Evolutionary conservation across 768 basidiomycete species (phyloP), one percentile per base, ranked within the genome.

Genomic region (Glaciozyma antarctica): DNA sequence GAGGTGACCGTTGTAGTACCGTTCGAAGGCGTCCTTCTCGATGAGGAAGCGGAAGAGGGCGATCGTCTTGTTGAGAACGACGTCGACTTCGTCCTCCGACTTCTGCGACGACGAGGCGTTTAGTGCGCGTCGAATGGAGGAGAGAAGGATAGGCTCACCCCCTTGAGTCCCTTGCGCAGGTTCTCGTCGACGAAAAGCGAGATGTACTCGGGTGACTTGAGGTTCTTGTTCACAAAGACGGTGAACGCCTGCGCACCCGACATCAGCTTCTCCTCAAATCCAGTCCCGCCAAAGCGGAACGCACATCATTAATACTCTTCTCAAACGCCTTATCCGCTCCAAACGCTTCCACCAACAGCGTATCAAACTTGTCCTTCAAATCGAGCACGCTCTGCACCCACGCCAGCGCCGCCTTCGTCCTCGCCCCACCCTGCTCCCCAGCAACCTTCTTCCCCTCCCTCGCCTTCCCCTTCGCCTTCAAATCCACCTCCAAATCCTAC

Each of bases 181-280:
- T 98, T 86, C 65, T 98, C 93, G 73, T 99, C 95, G 65, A 99
- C 92, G 77, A 90, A 99, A 58, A 99, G 78, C 5, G 95, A 98
- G 49, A 98, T 89, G 75, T 85, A 98, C 74, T 99, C 95, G 10
- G 95, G 86, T 22, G 89, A 84, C 71, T 88, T 88, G 45, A 84
- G 82, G 72, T 95, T 90, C 26, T 80, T 77, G 77, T 98, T 97
- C 75, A 98, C 84, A 76, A 97, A 95, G 2, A 84, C 82, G 77
- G 87, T 85, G 74, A 97, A 98, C 0, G 92, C 92, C 94, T 99
- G 69, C 13, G 12, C 13, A 21, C 10, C 19, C 61, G 16, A 28
- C 5, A n/a, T 60, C 43, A 60, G 26, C 38, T 15, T 4, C n/a
- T 48, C 38, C 19, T 28, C 19, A 6, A 2, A 3, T 9, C 60